Evolutionary conservation across 2,329 filamentous ascomycete genomes (phyloP), one percentile per base, ranked within the genome.

Genomic region (Dothideomycetes sp.): DNA sequence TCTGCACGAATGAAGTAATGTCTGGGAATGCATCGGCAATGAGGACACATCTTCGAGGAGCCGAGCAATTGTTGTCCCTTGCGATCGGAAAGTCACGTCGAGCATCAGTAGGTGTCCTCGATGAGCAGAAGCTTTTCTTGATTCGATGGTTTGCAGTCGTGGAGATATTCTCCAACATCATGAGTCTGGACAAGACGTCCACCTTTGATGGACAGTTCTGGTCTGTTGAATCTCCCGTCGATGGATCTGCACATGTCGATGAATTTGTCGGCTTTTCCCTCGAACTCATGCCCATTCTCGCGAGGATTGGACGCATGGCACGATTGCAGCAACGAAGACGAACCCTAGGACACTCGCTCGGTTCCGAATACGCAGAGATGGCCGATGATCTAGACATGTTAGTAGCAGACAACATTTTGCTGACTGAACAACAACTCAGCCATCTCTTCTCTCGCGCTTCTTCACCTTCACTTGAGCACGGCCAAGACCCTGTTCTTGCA

Each of bases 251-350:
- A 11, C 31, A 35, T 13, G 31, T 42, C 22, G 40, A 42, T 20
- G 40, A 42, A 15, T 42, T 42, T n/a, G 40, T 42, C n/a, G 40
- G 40, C 20, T 42, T 42, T 13, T 42, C 40, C 11, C 27, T 42
- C 10, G 40, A 42, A 11, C 20, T 42, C 12, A 36, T 42, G 40
- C 40, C 40, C 3, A 31, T 42, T 2, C 32, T 42, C 10, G 32
- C 40, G 3, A 24, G 40, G 9, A 42, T 42, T 23, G 27, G 32
- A 5, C 40, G 40, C 22, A 42, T 42, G 40, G 40, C 40, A 12
- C 40, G 40, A 13, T 15, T 42, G 9, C 40, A 42, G n/a, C 32
- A 31, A 9, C 31, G 40, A 9, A 31, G 32, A 6, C 29, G 30
- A 9, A n/a, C 12, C 4, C 12, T 42, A 7, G 40, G 40, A 3